Percentiles rank a stretch among this genome's conserved stretches.
These are phyloP conservation scores for Syzygium malaccense DNA, from an alignment of 441 rosid genomes.

Conservation along the genomic window DNA sequence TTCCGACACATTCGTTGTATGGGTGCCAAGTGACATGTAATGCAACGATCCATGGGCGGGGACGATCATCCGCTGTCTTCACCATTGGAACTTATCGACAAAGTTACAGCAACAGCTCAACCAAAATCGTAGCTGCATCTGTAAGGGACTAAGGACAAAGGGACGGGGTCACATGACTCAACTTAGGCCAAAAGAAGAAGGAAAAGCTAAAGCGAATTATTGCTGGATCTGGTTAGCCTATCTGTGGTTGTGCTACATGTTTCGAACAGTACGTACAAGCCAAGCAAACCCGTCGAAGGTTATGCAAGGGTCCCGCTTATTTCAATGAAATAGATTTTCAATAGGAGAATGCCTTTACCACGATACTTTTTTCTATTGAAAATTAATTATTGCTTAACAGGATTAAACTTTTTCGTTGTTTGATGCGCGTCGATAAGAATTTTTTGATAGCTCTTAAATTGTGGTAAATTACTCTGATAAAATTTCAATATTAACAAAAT, in stretches of 20 bases:
- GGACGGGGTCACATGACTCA: neutral
- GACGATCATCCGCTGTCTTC: neutral
- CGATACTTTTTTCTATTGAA: neutral
- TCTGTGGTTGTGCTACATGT: neutral
- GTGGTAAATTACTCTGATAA: neutral
- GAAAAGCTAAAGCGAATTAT: neutral
- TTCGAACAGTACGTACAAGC: neutral
- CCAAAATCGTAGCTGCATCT: neutral
- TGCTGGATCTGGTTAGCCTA: neutral
- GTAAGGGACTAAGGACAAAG: neutral
- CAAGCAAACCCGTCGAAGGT: neutral
- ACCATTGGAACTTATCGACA: neutral
- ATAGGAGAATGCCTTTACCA: neutral
- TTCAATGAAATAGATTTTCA: neutral
- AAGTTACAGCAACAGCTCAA: neutral
- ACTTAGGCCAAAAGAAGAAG: neutral
- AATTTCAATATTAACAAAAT: neutral
- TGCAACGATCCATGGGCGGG: neutral
- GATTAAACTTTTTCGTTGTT: neutral
- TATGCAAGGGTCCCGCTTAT: neutral
- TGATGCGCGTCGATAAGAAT: neutral
- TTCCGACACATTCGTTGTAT: neutral
- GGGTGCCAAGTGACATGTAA: neutral
- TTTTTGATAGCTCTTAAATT: neutral
- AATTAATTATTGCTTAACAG: neutral